Evolutionary conservation across 2,329 filamentous ascomycete species (phyloP).

Genomic region (Aquanectria penicillioides): DNA sequence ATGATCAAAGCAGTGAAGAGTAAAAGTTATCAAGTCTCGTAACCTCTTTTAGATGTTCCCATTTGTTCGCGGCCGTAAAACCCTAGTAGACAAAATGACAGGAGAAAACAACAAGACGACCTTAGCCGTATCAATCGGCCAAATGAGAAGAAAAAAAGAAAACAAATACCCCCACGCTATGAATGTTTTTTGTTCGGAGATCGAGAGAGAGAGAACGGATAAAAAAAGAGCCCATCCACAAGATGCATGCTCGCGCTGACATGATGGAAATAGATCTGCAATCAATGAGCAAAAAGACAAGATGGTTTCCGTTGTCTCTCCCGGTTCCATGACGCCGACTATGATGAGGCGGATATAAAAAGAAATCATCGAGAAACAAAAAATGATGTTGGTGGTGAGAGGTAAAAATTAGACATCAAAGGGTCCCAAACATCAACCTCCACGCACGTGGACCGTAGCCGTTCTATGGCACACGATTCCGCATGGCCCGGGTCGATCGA

Average conservation of each 20-base stretch:
- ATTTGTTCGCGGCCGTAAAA: conserved; percentile 37
- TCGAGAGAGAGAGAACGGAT: conserved; percentile 21
- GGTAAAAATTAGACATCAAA: conserved; percentile 9
- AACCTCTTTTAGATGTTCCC: conserved; percentile 32
- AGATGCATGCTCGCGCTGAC: conserved; percentile 32
- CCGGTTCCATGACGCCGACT: conserved; percentile 31
- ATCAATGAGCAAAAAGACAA: conserved; percentile 24
- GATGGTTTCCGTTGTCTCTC: conserved; percentile 17
- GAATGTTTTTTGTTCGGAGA: conserved; percentile 37
- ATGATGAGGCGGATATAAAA: conserved; percentile 27
- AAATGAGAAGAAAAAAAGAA: conserved; percentile 23
- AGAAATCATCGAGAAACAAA: conserved; percentile 16
- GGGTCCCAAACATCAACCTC: conserved; percentile 30
- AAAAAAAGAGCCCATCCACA: conserved; percentile 16
- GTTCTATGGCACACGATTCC: conserved; percentile 43
- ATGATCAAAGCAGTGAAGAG: conserved; percentile 3
- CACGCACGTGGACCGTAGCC: conserved; percentile 33
- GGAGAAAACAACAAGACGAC: conserved; percentile 25
- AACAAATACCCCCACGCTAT: conserved; percentile 41
- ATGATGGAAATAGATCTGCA: conserved; percentile 25
- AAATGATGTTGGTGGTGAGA: conserved; percentile 7
- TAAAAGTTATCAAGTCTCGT: conserved; percentile 17
- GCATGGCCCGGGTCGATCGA: conserved; percentile 54
- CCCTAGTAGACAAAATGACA: conserved; percentile 28
- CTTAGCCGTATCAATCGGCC: conserved; percentile 20